These are phyloP conservation scores for Haberlea rhodopensis DNA, from an alignment of 257 asterid genomes.

Conservation along the genomic window DNA sequence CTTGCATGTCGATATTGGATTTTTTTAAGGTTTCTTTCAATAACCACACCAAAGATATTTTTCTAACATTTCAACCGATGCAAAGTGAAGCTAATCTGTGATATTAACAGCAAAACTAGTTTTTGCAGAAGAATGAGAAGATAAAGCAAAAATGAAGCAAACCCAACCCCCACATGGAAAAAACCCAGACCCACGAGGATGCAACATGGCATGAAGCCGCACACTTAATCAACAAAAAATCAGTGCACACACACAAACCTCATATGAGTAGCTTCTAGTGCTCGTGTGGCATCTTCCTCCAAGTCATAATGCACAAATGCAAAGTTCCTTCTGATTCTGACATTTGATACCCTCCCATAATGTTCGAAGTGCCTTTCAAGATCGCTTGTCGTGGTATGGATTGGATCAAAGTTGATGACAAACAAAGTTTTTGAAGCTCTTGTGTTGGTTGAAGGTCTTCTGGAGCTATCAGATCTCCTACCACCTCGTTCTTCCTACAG, in stretches of 20 bases:
- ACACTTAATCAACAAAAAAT: not conserved
- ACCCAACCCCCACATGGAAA: not conserved
- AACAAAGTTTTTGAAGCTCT: conserved; percentile 84
- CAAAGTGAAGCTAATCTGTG: not conserved
- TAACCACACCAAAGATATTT: not conserved
- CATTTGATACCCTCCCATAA: conserved; percentile 70
- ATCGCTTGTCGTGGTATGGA: conserved; percentile 74
- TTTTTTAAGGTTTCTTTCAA: conserved; percentile 1
- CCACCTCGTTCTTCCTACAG: conserved; percentile 88
- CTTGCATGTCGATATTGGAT: not conserved
- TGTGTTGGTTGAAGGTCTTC: conserved; percentile 55
- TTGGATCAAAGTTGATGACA: conserved; percentile 84
- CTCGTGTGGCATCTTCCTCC: conserved; percentile 84
- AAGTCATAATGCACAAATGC: conserved; percentile 79
- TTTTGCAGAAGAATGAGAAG: not conserved
- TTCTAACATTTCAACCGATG: not conserved
- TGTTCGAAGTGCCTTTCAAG: conserved; percentile 78
- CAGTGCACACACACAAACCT: conserved; percentile 42
- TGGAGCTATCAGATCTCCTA: conserved; percentile 65
- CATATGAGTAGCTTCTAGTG: conserved; percentile 68
- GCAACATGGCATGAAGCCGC: not conserved
- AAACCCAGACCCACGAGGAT: not conserved
- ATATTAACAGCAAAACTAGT: not conserved
- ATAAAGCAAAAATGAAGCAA: not conserved
- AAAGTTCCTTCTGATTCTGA: conserved; percentile 81